Evolutionary conservation across 2,329 filamentous ascomycete species (phyloP).

Genomic region (Claviceps digitariae): DNA sequence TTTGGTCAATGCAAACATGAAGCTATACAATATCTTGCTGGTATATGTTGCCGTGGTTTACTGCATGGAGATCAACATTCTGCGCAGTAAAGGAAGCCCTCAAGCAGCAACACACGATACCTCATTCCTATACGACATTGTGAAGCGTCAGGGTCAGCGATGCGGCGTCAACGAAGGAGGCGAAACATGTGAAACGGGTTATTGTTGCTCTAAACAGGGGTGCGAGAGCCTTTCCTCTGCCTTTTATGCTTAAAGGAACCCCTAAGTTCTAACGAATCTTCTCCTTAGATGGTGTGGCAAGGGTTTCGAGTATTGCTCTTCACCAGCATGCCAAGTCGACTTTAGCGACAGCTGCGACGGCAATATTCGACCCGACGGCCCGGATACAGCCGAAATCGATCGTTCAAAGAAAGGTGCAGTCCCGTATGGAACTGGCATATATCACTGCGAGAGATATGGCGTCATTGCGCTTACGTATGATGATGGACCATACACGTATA

Average conservation of each 20-base stretch:
- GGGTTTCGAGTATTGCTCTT: constrained; percentile 41
- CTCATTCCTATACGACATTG: not conserved
- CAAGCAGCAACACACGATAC: not conserved
- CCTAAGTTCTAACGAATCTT: not conserved
- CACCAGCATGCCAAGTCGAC: constrained; percentile 47
- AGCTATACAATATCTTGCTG: not conserved
- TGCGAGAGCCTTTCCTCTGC: constrained; percentile 10
- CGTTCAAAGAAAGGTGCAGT: constrained; percentile 40
- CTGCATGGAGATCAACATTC: not conserved
- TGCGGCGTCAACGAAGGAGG: not conserved
- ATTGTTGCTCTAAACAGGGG: constrained; percentile 31
- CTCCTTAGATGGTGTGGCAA: constrained; percentile 40
- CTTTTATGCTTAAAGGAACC: not conserved
- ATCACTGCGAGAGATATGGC: constrained; percentile 19
- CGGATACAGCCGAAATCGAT: constrained; percentile 37
- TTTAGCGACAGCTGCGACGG: constrained; percentile 50
- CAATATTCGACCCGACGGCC: constrained; percentile 36
- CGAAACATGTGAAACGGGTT: constrained; percentile 17
- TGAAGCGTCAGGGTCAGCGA: not conserved
- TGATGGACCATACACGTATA: constrained; percentile 31
- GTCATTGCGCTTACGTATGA: constrained; percentile 32
- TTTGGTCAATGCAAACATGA: not conserved
- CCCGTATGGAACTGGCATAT: constrained; percentile 41
- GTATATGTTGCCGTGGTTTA: not conserved
- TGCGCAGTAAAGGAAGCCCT: not conserved